phyloP scores from a whole-genome alignment of 306 rosid species.

The Lathyrus oleraceus region DNA sequence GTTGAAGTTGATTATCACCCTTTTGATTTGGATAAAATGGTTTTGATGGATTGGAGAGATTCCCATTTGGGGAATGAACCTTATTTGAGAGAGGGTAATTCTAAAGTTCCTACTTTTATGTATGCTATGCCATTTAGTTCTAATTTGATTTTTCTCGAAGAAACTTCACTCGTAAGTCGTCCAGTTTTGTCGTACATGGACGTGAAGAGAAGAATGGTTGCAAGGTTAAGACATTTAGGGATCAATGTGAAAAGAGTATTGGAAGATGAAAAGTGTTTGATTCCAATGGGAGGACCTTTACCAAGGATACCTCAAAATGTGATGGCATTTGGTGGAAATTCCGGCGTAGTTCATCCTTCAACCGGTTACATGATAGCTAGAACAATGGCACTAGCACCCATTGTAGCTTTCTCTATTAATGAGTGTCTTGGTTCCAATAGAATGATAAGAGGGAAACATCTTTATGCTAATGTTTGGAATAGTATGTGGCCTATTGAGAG shows the following conservation, averaged over 20 bases:
- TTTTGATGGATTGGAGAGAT: constrained; percentile 62
- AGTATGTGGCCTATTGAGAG: constrained; percentile 79
- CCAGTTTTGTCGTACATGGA: constrained; percentile 64
- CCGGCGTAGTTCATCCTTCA: constrained; percentile 86
- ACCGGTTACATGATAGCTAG: constrained; percentile 85
- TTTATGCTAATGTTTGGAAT: constrained; percentile 63
- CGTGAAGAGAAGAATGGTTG: constrained; percentile 75
- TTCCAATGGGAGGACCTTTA: constrained; percentile 94
- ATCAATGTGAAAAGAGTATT: constrained; percentile 62
- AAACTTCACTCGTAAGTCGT: constrained; percentile 80
- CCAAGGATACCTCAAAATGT: constrained; percentile 69
- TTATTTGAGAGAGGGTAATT: constrained; percentile 50
- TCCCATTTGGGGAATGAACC: constrained; percentile 82
- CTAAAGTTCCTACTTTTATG: constrained; percentile 67
- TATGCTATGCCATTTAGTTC: constrained; percentile 93
- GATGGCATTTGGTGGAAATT: constrained; percentile 74
- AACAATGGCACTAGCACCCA: constrained; percentile 59
- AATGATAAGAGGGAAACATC: constrained; percentile 73
- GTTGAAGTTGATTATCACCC: constrained; percentile 84
- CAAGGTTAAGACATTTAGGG: constrained; percentile 79
- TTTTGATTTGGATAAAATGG: constrained; percentile 78
- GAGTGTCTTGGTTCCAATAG: constrained; percentile 79
- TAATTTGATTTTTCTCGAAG: constrained; percentile 72
- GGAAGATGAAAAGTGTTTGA: constrained; percentile 87
- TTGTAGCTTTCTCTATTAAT: constrained; percentile 55